Evolutionary conservation across 108 stramenopile species (phyloP), one percentile per base, ranked within the genome.

Genomic region (Hondaea fermentalgiana): DNA sequence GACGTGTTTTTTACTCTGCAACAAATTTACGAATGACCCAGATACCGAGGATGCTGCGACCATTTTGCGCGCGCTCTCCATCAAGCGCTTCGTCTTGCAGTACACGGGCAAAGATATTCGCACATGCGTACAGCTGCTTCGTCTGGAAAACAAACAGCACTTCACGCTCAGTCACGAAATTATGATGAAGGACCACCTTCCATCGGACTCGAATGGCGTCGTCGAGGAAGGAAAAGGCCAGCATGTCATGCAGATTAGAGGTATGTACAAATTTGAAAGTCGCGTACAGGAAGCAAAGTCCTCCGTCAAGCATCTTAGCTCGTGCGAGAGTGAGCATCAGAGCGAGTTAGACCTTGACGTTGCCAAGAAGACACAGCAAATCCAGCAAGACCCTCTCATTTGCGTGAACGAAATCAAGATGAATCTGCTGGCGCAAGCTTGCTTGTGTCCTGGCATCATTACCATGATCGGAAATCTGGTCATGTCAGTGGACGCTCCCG

Each of bases 351-450:
- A 57, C 14, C 55, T 57, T 16, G 55, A 57, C 8, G 55, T 57
- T 16, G 35, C 64, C 21, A 69, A 17, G 17, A 69, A 69, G 35
- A 17, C 25, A n/a, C 25, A 42, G 21, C 42, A 35, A n/a, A 35
- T 53, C 10, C 45, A 28, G 51, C 17, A 53, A 53, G 76, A 83
- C 76, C 76, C 76, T 12, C 45, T 83, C 28, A 23, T 83, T 17
- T 83, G 76, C 76, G 76, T 83, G 19, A 83, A 83, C 76, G 76
- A 83, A 45, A 83, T 83, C 6, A 83, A 83, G 51, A 83, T 83
- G 76, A 83, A 83, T 23, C 76, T 83, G 16, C 76, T 83, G 16
- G 76, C 76, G 25, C 76, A 83, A 45, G 76, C 76, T 12, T 83
- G 76, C 28, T 23, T 83, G 6, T 83, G 76, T 45, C 76, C 76